phyloP scores from a whole-genome alignment of 1,284 basidiomycete genomes.

The Boletellus deceptivus region DNA sequence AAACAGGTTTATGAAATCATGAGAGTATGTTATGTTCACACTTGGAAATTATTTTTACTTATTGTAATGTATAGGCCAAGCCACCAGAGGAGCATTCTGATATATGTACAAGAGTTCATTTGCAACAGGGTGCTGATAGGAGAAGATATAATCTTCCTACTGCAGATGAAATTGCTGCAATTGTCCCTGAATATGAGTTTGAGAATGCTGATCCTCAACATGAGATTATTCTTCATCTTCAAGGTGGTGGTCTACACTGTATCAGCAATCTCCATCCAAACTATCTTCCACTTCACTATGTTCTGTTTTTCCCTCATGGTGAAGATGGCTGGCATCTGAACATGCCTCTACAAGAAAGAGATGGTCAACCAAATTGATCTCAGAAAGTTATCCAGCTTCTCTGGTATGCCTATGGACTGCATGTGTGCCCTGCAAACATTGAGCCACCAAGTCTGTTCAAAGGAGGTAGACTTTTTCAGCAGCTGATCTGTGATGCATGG shows the following conservation, averaged over 20 bases:
- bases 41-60: no score
- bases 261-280: conserved; percentile 37
- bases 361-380: background rate
- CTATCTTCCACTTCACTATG: conserved; percentile 35
- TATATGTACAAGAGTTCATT: background rate
- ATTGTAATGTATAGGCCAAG: background rate
- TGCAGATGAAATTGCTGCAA: background rate
- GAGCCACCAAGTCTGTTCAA: conserved; percentile 32
- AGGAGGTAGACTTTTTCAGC: conserved; percentile 40
- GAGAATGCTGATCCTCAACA: background rate
- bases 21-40: no score
- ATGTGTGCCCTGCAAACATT: background rate
- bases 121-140: background rate
- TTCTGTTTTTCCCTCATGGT: conserved; percentile 39
- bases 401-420: conserved; percentile 16
- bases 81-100: background rate
- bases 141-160: background rate
- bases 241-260: conserved; percentile 24
- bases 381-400: conserved; percentile 18
- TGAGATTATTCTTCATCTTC: conserved; percentile 12
- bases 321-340: conserved; percentile 40
- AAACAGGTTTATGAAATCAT: no score
- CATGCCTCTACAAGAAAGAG: conserved; percentile 11
- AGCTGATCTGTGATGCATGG: conserved; percentile 39
- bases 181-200: conserved; percentile 26